Evolutionary conservation across 169 alveolate genomes (phyloP).

Genomic region (Cryptosporidium parvum): DNA sequence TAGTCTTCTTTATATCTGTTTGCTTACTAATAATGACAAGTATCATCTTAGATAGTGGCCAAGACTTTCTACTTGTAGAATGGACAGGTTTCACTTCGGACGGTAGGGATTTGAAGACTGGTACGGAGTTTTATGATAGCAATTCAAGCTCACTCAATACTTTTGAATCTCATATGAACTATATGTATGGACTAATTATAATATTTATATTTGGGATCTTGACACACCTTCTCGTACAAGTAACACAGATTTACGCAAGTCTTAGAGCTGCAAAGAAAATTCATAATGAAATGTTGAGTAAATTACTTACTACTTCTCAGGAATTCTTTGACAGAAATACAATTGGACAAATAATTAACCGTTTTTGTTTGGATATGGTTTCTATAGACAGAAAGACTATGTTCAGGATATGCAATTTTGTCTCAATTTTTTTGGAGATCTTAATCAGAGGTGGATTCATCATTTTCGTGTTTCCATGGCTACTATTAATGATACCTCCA

Average conservation of each 20-base stretch:
- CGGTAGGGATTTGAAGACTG: slow-evolving; percentile 15
- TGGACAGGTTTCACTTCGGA: slow-evolving; percentile 71
- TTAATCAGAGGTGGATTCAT: slow-evolving; percentile 65
- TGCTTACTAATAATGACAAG: slow-evolving; percentile 8
- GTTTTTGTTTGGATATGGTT: slow-evolving; percentile 78
- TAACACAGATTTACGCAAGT: slow-evolving; percentile 40
- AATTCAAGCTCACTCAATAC: background rate
- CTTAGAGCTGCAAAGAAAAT: slow-evolving; percentile 73
- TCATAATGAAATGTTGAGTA: slow-evolving; percentile 77
- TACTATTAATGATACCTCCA: slow-evolving; percentile 46
- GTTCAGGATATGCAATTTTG: slow-evolving; percentile 76
- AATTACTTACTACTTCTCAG: slow-evolving; percentile 77
- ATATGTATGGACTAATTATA: slow-evolving; percentile 37
- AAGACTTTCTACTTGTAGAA: slow-evolving; percentile 52
- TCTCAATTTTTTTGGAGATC: slow-evolving; percentile 76
- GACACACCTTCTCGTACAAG: slow-evolving; percentile 2
- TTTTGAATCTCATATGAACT: slow-evolving; percentile 22
- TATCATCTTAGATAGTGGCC: slow-evolving; percentile 32
- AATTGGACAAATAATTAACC: slow-evolving; percentile 79
- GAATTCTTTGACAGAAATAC: slow-evolving; percentile 78
- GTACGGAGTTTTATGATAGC: background rate
- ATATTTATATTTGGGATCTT: slow-evolving; percentile 20
- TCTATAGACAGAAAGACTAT: slow-evolving; percentile 77
- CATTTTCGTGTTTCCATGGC: slow-evolving; percentile 64
- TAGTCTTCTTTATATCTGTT: slow-evolving; percentile 1